Evolutionary conservation across 345 rosid species (phyloP), one percentile per base, ranked within the genome.

Genomic region (Gossypium thurberi): DNA sequence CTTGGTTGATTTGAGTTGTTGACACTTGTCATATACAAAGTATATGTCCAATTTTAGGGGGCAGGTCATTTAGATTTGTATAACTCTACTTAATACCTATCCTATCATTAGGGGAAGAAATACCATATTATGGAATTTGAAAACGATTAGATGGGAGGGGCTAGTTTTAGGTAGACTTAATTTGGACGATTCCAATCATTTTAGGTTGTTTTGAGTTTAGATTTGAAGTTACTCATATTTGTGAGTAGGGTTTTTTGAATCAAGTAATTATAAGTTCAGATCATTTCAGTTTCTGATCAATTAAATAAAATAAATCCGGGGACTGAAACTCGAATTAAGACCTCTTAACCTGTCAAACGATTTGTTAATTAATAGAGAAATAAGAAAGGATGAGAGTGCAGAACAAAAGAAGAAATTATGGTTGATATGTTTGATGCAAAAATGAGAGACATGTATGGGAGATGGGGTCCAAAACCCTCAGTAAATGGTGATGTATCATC

Each of bases 381-480:
- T 48, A 23, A 15, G 17, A 14, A 50, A 25, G 15, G 58, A 66
- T 14, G 13, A 25, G 7, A 0, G 9, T 10, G 58, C 44, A 26
- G 15, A 26, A 50, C 17, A 23, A 50, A 28, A 23, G 17, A 25
- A 25, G 15, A 25, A 25, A 6, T 65, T 65, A 13, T 48, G 71
- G 43, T 14, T 14, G 14, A 6, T 67, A 55, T 56, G 21, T 67
- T 50, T 48, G 15, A 50, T 26, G 71, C 57, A 26, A 67, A 50
- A 15, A 25, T 28, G 71, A 26, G 58, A 50, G 43, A 68, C 58
- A 68, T 68, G 8, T 26, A 4, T 50, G 44, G 15, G 44, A 2
- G 23, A 69, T 69, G 72, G 72, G 72, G 72, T 69, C 59, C 59
- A 50, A 50, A 17, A 4, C 44, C 71, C 43, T 68, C 3, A 4